Evolutionary conservation across 1,284 basidiomycete species (phyloP).

Genomic region (Phlebopus sp.): DNA sequence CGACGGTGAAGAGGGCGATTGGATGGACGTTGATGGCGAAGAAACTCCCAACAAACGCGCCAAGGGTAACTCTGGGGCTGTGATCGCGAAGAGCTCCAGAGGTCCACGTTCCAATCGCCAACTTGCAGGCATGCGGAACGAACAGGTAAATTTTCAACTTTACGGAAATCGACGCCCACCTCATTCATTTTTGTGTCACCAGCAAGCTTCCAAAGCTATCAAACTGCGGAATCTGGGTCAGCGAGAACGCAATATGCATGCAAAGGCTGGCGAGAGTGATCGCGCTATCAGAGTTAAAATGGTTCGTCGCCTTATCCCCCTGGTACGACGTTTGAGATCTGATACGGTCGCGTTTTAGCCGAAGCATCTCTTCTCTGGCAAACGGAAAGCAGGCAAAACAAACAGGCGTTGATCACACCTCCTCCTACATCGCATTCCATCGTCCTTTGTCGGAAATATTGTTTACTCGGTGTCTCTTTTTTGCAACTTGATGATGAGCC

Average conservation of each 20-base stretch:
- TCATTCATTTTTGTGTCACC: conserved; percentile 4
- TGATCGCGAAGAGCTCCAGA: conserved; percentile 48
- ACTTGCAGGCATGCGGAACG: conserved; percentile 76
- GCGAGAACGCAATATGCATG: conserved; percentile 80
- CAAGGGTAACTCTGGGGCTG: conserved; percentile 63
- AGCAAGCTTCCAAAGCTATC: conserved; percentile 79
- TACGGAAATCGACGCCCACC: background rate
- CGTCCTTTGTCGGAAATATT: no score
- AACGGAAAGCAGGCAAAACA: conserved; percentile 87
- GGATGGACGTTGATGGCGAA: conserved; percentile 72
- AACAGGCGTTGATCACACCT: conserved; percentile 56
- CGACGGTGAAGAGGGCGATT: conserved; percentile 41
- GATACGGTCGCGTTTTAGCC: conserved; percentile 46
- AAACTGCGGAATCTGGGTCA: conserved; percentile 83
- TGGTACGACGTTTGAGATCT: conserved; percentile 9
- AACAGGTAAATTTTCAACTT: conserved; percentile 47
- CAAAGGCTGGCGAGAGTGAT: conserved; percentile 89
- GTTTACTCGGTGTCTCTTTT: no score
- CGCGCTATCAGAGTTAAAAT: conserved; percentile 77
- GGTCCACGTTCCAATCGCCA: conserved; percentile 71
- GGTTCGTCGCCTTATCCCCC: conserved; percentile 47
- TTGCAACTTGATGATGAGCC: no score
- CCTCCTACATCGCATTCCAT: background rate
- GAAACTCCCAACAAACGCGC: conserved; percentile 53
- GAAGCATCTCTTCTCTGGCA: conserved; percentile 85